A percentile compares a stretch with the other conserved stretches of the same genome.
These are phyloP conservation scores for Thuja plicata DNA, from an alignment of 83 land plant genomes.

Conservation along the genomic window DNA sequence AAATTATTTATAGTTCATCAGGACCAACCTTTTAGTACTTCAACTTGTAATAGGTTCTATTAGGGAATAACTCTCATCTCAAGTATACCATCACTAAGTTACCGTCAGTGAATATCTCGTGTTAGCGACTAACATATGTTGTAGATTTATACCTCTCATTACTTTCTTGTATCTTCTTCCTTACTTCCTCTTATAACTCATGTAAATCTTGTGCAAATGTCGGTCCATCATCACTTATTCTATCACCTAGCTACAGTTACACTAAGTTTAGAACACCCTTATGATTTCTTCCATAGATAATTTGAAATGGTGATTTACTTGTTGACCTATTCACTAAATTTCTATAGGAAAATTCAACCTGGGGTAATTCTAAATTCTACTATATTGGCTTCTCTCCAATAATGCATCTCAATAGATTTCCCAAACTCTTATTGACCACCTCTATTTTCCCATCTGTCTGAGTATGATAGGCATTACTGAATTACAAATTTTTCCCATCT, in stretches of 20 bases:
- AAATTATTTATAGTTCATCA: too few relatives aligned
- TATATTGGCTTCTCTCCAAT: neutral
- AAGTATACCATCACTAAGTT: too few relatives aligned
- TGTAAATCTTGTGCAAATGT: neutral
- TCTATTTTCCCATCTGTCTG: neutral
- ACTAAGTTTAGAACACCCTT: neutral
- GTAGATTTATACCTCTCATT: too few relatives aligned
- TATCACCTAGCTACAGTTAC: neutral
- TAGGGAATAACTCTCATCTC: too few relatives aligned
- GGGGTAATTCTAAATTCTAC: neutral
- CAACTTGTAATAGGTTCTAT: too few relatives aligned
- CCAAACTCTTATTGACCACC: neutral
- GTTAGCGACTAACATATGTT: neutral
- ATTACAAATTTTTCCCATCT: neutral
- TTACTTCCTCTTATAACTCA: too few relatives aligned
- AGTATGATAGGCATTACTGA: too few relatives aligned
- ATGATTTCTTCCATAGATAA: neutral
- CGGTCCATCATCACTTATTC: neutral
- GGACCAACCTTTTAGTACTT: too few relatives aligned
- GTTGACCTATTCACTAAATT: neutral
- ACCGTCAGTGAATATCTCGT: neutral
- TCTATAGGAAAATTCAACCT: neutral
- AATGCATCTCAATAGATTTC: neutral
- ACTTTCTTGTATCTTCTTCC: too few relatives aligned
- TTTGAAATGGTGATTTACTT: neutral